Base-by-base conservation (phyloP, 345 rosid genomes). In the Eucalyptus curtisii region DNA sequence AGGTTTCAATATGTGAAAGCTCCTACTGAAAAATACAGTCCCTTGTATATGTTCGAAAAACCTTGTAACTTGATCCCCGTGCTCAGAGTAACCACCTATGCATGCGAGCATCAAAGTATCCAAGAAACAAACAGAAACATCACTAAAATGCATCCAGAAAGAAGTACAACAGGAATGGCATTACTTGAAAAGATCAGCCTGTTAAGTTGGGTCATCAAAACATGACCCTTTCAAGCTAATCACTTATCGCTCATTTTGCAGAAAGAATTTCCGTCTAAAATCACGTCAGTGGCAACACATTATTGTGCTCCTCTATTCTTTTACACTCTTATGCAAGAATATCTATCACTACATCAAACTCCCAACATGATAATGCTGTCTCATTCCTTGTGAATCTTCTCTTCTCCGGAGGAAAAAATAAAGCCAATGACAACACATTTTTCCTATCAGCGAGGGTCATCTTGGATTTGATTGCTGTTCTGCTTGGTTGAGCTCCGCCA, bases 401-500 rank as follows among this genome's bases (percentile, higher is more conserved):
- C 30, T 76, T 76, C 82, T 76, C 82, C 4, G 14, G 30, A 37
- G 30, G 47, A 13, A 19, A 17, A 20, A 76, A 71, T 19, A 76
- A 76, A 40, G 42, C 14, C 84, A 76, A 40, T 40, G 76, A 64
- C 13, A 57, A 86, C 71, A 61, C 48, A 55, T n/a, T 49, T 49
- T 30, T 52, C 33, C 33, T 24, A 24, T 42, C 49, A 44, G 86
- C 61, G 53, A 88, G 89, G 49, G 24, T 64, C 76, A 68, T 49
- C 85, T 12, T 87, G 22, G 57, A 57, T 40, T 76, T 76, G 59
- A 52, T 20, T 44, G 87, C 49, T 53, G 79, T 68, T 30, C 52
- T 86, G 55, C 47, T 86, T 88, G 86, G 44, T 87, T 90, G 61
- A 90, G 91, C 48, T 87, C 91, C 48, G 89, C 87, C 44, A 90